Percentiles rank a stretch among this genome's conserved stretches.
Evolutionary conservation across 2,329 filamentous ascomycete species (phyloP).

Genomic region (Hortaea werneckii): DNA sequence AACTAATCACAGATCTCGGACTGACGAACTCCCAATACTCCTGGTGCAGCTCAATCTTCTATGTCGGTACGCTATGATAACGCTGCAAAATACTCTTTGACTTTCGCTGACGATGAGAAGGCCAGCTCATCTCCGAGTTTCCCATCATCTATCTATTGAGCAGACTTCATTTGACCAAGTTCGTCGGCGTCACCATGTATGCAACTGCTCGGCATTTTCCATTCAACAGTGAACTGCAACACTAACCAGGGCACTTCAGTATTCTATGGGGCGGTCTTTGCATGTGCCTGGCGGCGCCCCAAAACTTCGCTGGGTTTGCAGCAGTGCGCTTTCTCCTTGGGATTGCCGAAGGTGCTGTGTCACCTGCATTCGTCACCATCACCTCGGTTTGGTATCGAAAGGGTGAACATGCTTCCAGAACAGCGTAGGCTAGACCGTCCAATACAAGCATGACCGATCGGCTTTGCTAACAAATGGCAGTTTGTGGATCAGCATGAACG

Average conservation of each 20-base stretch:
- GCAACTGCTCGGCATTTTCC: not conserved
- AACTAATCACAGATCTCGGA: slow-evolving; percentile 48
- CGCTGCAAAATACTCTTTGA: no score
- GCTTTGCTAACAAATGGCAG: no score
- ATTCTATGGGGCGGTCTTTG: slow-evolving; percentile 12
- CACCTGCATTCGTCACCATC: slow-evolving; percentile 46
- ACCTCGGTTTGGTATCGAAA: slow-evolving; percentile 23
- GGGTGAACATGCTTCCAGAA: slow-evolving; percentile 18
- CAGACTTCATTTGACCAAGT: slow-evolving; percentile 6
- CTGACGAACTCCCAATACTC: slow-evolving; percentile 45
- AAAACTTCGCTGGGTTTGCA: slow-evolving; percentile 27
- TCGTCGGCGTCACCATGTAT: slow-evolving; percentile 4
- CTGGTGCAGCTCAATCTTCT: slow-evolving; percentile 44
- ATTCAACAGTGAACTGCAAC: slow-evolving; percentile 13
- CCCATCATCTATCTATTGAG: slow-evolving; percentile 31
- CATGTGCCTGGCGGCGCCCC: slow-evolving; percentile 27
- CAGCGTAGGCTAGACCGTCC: slow-evolving; percentile 5
- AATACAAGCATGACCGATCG: no score
- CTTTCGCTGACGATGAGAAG: slow-evolving; percentile 7
- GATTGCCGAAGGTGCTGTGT: slow-evolving; percentile 44
- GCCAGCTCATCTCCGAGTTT: slow-evolving; percentile 44
- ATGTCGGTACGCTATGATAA: slow-evolving; percentile 27
- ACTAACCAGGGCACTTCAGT: not conserved
- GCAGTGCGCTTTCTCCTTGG: slow-evolving; percentile 46
- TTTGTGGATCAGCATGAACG: slow-evolving; percentile 38